phyloP scores from a whole-genome alignment of 2,329 filamentous ascomycete genomes.

The Sporothrix schenckii region DNA sequence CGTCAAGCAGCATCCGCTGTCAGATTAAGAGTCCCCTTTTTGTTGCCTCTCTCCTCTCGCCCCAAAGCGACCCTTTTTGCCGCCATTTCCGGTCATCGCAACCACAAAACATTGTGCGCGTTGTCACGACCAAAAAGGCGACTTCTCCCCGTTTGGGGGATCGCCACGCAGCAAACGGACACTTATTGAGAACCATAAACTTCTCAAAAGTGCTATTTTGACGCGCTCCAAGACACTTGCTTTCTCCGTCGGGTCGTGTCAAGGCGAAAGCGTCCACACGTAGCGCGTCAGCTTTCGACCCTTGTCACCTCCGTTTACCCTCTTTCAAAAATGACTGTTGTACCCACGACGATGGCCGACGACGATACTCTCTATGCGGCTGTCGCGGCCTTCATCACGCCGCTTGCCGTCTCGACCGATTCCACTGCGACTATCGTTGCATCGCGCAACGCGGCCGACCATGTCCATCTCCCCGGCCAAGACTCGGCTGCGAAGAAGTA shows the following conservation, averaged over 20 bases:
- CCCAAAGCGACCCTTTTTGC: background rate
- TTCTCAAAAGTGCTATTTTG: background rate
- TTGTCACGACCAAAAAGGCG: conserved; percentile 9
- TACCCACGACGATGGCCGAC: conserved; percentile 40
- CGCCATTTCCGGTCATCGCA: conserved; percentile 1
- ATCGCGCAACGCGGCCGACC: conserved; percentile 46
- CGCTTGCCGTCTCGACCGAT: conserved; percentile 40
- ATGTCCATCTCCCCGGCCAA: conserved; percentile 74
- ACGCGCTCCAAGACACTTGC: background rate
- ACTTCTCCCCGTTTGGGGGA: conserved; percentile 28
- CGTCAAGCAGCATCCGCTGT: background rate
- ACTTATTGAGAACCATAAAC: conserved; percentile 14
- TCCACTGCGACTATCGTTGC: conserved; percentile 31
- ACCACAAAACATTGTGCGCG: background rate
- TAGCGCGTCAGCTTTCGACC: background rate
- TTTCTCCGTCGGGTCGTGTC: background rate
- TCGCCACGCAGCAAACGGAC: conserved; percentile 29
- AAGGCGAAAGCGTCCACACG: background rate
- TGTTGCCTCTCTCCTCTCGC: background rate
- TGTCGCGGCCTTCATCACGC: conserved; percentile 41
- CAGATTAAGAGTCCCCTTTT: background rate
- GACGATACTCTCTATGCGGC: conserved; percentile 41
- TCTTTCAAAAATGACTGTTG: conserved; percentile 31
- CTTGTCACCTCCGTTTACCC: background rate
- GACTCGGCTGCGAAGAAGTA: conserved; percentile 73